Evolutionary conservation across 306 rosid species (phyloP), one percentile per base, ranked within the genome.

Genomic region (Ormosia semicastrata): DNA sequence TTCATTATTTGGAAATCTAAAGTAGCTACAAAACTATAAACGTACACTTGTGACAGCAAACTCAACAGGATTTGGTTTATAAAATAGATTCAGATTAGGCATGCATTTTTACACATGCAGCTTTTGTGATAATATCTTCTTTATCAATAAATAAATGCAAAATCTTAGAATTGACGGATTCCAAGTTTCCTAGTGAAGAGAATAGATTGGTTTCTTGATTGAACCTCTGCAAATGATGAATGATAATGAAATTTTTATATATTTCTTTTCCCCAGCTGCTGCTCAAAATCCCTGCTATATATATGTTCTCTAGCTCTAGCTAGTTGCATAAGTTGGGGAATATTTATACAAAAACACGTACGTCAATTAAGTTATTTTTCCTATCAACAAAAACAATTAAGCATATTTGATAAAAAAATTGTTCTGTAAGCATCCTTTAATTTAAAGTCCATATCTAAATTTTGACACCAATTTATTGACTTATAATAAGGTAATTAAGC

Each of bases 1-100:
- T 24, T 79, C 4, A 34, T 12, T 66, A 66, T 53, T 68, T 58
- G 85, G 50, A 58, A 54, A 58, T 34, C 53, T 17, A 72, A 65
- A 80, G 44, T 14, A 18, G 37, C 41, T 62, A 8, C 4, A 58
- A 78, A 56, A 15, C 17, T 73, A 56, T 37, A 2, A 11, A 44
- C n/a, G n/a, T n/a, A n/a, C 50, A 10, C 64, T 66, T 76, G 82
- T 72, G 74, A 63, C 79, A 83, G 80, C 70, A 78, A 72, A 78
- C 66, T 44, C 64, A 41, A 18, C 46, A 13, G 37, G 34, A 36
- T 40, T 37, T 1, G 7, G 6, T 65, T 53, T 32, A 81, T 82
- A 67, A 12, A 82, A 74, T 36, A 34, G 3, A 3, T 59, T 59
- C 14, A 58, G n/a, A 58, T 12, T 49, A 24, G 53, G 43, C 59